A percentile compares a stretch with the other conserved stretches of the same genome.
Evolutionary conservation across 768 basidiomycete genomes (phyloP).

Genomic region (Boletus speciosus): DNA sequence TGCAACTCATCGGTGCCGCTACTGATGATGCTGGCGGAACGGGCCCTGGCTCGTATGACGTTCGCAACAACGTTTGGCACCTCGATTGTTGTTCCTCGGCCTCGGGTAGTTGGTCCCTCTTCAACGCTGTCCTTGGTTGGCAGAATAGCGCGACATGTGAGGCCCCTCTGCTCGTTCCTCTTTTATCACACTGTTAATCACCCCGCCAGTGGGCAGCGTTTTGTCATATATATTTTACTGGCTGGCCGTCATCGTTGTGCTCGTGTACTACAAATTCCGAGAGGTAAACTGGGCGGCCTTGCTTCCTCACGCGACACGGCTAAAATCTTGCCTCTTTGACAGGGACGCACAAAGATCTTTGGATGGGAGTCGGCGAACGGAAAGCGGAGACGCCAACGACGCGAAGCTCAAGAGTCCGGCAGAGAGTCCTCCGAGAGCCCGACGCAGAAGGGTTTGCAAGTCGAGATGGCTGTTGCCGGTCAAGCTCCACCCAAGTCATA

Average conservation of each 20-base stretch:
- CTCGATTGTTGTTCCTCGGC: constrained; percentile 75
- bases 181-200: background rate
- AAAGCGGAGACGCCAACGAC: constrained; percentile 28
- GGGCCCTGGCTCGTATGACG: constrained; percentile 83
- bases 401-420: constrained; percentile 14
- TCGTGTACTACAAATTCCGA: constrained; percentile 65
- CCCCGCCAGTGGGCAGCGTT: constrained; percentile 60
- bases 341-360: constrained; percentile 65
- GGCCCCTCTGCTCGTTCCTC: constrained; percentile 1
- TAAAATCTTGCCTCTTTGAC: background rate
- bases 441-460: background rate
- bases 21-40: constrained; percentile 64
- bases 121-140: constrained; percentile 86
- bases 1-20: constrained; percentile 65
- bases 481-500: background rate
- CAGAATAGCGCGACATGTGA: constrained; percentile 73
- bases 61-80: constrained; percentile 86
- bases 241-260: constrained; percentile 68
- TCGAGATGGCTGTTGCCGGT: background rate
- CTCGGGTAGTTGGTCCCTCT: constrained; percentile 71
- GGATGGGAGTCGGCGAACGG: constrained; percentile 55
- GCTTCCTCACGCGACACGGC: background rate
- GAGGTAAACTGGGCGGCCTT: constrained; percentile 36
- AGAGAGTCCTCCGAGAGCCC: background rate
- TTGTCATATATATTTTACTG: constrained; percentile 93